Conservation (phyloP, 768 basidiomycete genomes). For the Russula dissimulans region DNA sequence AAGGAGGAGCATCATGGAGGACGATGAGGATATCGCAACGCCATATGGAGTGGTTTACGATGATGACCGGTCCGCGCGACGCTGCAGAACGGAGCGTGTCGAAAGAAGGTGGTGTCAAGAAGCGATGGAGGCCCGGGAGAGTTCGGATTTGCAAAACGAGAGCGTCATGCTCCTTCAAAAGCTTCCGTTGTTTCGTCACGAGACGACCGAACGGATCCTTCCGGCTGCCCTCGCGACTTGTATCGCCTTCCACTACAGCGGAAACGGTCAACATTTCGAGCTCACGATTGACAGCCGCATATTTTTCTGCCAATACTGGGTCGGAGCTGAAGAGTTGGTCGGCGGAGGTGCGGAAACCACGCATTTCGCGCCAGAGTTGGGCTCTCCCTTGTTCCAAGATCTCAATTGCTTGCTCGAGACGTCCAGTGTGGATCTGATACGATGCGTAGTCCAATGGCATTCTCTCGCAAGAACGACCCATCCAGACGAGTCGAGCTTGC, state of each 20-base stretch:
- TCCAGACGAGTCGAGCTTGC: background rate
- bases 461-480: background rate
- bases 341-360: background rate
- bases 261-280: background rate
- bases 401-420: slow-evolving; percentile 1
- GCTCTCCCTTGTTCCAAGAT: background rate
- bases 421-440: background rate
- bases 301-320: background rate
- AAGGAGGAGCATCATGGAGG: background rate
- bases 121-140: background rate
- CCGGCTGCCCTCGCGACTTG: background rate
- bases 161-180: background rate
- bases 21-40: slow-evolving; percentile 12
- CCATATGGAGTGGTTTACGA: slow-evolving; percentile 2
- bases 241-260: background rate
- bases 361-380: background rate
- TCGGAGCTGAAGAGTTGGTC: background rate
- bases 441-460: background rate
- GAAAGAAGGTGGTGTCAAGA: background rate
- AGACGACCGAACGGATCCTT: background rate
- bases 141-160: background rate
- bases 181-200: background rate
- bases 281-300: background rate
- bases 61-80: background rate
- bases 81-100: background rate